Base-by-base conservation (phyloP, 345 rosid species). In the Citrus mangshanensis region DNA sequence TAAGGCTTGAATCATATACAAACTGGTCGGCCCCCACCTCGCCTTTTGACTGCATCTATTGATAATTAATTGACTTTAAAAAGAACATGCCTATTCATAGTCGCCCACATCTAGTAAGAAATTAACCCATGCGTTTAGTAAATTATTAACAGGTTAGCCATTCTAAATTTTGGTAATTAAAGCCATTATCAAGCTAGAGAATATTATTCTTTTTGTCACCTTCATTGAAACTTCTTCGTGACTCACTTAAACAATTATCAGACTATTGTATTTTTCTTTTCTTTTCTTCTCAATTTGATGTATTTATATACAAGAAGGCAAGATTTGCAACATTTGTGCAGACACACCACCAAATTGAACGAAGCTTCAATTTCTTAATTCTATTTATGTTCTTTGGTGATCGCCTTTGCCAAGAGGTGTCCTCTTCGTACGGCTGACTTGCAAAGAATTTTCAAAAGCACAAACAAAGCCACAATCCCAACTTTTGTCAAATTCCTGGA, bases 401-500 rank as follows among this genome's bases (percentile, higher is more conserved):
- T 34, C 2, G 42, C 9, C 24, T 9, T 5, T 1, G 35, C 51
- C 49, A 30, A 51, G 7, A 88, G 86, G 93, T 82, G 76, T 78
- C 76, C 82, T 40, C 87, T 95, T 4, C 82, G 68, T 77, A 60
- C 70, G 56, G 67, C 42, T 40, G 93, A 93, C 73, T 75, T 93
- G 87, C 82, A 37, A 18, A 80, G 91, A 82, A 91, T 92, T 42
- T 95, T 95, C 84, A 79, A 85, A 34, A 34, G 35, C 35, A 34
- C 0, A 34, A 38, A 38, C 40, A 38, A 38, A 38, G 40, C 40
- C 40, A 38, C 40, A 38, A 38, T 38, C 40, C 9, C 40, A 38
- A 38, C 40, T 38, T 38, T 7, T 38, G 40, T 38, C 40, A 38
- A 38, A 38, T 38, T 38, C 40, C 51, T 46, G 18, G 51, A 12